Base-by-base conservation (phyloP, 2,329 filamentous ascomycete genomes). In the Samsoniella hepiali region DNA sequence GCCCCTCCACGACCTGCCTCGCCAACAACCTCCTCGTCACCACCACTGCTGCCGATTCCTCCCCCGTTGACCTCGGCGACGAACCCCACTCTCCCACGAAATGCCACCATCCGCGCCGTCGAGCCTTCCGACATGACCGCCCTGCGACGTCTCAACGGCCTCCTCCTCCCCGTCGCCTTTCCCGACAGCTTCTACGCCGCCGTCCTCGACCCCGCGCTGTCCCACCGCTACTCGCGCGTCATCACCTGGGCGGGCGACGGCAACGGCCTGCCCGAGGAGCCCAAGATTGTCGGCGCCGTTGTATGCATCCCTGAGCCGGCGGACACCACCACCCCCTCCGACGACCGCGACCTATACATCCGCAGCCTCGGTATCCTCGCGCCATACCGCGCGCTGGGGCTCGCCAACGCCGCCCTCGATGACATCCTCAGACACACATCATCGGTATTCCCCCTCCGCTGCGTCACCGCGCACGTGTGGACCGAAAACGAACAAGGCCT, bases 381-480 rank as follows among this genome's bases (percentile, higher is more conserved):
- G 8, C 87, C 87, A 0, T 89, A 88, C 73, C 81, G 87, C 31
- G 75, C 77, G 3, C 77, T 87, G 44, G 87, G 87, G 0, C 78
- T 89, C 13, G 84, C 83, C 13, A 77, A 79, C n/a, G 81, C 83
- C 31, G 80, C 85, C 0, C 75, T 90, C 17, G 80, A 85, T 53
- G 78, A 82, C 66, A 77, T 86, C 53, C 68, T 83, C 36, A 29
- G 47, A 5, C 22, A 36, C 17, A 27, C 45, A 4, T n/a, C 62
- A 74, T 75, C 29, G 75, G 77, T 74, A 2, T 3, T 42, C 9
- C 2, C 34, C 17, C 36, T 51, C 40, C 68, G 68, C 42, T 69
- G 78, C 50, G 76, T 88, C 17, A 88, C 85, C 67, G 87, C 87
- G 5, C 87, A 90, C 72, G 87, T 89, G 17, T 90, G 87, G 87